Evolutionary conservation across 257 asterid genomes (phyloP).

Genomic region (Plantago elongata): DNA sequence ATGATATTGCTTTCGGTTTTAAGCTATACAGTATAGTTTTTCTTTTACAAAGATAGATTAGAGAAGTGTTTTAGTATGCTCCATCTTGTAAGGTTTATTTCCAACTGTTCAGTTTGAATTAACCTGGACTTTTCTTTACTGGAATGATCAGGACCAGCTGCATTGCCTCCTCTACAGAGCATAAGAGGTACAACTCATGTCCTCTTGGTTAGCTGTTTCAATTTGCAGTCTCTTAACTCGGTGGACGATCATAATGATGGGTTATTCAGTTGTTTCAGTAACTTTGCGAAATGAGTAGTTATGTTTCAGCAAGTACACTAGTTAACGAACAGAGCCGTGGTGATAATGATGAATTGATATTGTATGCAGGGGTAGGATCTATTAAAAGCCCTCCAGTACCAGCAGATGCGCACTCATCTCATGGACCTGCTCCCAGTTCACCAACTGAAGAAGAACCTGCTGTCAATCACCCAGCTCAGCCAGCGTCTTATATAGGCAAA

Average conservation of each 20-base stretch:
- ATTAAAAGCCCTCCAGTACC: conserved; percentile 33
- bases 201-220: background rate
- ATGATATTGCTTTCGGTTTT: too few species aligned
- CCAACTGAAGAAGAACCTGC: conserved; percentile 23
- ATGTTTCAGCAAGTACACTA: background rate
- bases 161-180: conserved; percentile 65
- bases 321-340: too few species aligned
- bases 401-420: conserved; percentile 21
- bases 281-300: background rate
- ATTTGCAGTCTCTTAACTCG: background rate
- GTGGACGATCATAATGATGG: background rate
- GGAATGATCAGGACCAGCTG: conserved; percentile 42
- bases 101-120: too few species aligned
- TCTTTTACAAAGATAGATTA: too few species aligned
- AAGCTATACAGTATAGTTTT: too few species aligned
- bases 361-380: conserved; percentile 26
- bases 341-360: too few species aligned
- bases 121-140: too few species aligned
- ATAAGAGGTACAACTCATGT: conserved; percentile 36
- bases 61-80: too few species aligned
- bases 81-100: too few species aligned
- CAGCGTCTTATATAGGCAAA: conserved; percentile 12
- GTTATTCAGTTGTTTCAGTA: background rate
- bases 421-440: conserved; percentile 22
- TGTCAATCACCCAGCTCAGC: conserved; percentile 20